Base-by-base conservation (phyloP, 2,329 filamentous ascomycete genomes). In the Arthrobotrys iridis region DNA sequence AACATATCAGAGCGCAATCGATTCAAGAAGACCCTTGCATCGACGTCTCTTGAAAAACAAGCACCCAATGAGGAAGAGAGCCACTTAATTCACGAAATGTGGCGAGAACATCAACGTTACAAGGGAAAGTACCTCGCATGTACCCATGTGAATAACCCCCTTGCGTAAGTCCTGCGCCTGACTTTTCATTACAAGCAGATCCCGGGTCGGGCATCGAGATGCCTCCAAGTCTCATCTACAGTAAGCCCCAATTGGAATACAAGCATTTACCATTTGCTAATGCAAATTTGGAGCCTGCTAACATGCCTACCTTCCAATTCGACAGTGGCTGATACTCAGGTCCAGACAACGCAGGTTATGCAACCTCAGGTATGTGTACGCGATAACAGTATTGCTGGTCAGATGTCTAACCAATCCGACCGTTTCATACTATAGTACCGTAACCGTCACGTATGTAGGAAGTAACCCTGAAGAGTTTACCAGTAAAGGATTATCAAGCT, bases 341-440 rank as follows among this genome's bases (percentile, higher is more conserved):
- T 92, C 30, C 86, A 87, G 78, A 88, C 89, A 1, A 89, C 90
- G 8, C 87, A 86, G 78, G 91, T 93, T 77, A 92, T 92, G 90
- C 90, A 92, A 80, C 90, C 90, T 0, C 89, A 91, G 81, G 87
- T 89, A 80, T 86, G 89, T 52, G 90, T 90, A 81, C 82, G 24
- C 33, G 37, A 45, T 5, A 28, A 40, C 40, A 7, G 52, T 20
- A 41, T 58, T 41, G 13, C 18, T 8, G 13, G n/a, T 5, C 7
- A 15, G 13, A 22, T 20, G 55, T 59, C 37, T 43, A 10, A 59
- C 18, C 37, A 11, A 11, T 2, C 37, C 37, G 35, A 30, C 46
- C 22, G 50, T 37, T 50, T 33, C 18, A 30, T 52, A 20, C 4
- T 33, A 30, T 68, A 79, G 60, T 79, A 79, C 63, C 76, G 78